These are phyloP conservation scores for Schizosaccharomyces lindneri DNA, from an alignment of 805 yeast genomes.

Conservation along the genomic window DNA sequence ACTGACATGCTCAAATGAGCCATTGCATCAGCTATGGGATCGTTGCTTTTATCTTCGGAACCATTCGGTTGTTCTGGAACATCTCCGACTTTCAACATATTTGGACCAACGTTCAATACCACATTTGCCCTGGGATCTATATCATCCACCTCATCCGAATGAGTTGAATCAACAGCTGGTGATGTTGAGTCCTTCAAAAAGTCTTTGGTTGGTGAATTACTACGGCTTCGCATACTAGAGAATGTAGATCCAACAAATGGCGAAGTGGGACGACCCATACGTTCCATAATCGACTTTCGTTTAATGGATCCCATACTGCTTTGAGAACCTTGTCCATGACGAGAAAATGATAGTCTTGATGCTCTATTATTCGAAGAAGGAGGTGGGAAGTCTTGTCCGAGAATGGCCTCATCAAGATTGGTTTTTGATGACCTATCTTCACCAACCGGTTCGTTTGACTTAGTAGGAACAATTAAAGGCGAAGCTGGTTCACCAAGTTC, in stretches of 20 bases:
- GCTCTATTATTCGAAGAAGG: neutral
- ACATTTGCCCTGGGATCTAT: constrained; percentile 6
- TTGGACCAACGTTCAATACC: constrained; percentile 7
- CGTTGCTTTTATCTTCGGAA: constrained; percentile 9
- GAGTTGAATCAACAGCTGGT: neutral
- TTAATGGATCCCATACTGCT: neutral
- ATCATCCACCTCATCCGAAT: neutral
- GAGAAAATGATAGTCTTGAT: neutral
- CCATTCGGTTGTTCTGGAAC: neutral
- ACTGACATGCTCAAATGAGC: constrained; percentile 15
- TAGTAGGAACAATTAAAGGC: no score
- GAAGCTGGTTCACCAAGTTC: no score
- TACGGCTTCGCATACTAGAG: neutral
- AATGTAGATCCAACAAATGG: neutral
- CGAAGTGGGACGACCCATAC: neutral
- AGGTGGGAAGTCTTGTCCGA: neutral
- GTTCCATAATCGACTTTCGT: neutral
- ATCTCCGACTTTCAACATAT: constrained; percentile 3
- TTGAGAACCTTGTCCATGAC: neutral
- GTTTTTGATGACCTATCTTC: neutral
- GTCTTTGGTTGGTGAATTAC: neutral
- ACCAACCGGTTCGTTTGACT: no score
- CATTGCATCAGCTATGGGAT: constrained; percentile 31
- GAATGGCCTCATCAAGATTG: neutral
- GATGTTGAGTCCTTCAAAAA: neutral